phyloP scores from a whole-genome alignment of 2,329 filamentous ascomycete genomes.

The Fusarium fracticaudum region DNA sequence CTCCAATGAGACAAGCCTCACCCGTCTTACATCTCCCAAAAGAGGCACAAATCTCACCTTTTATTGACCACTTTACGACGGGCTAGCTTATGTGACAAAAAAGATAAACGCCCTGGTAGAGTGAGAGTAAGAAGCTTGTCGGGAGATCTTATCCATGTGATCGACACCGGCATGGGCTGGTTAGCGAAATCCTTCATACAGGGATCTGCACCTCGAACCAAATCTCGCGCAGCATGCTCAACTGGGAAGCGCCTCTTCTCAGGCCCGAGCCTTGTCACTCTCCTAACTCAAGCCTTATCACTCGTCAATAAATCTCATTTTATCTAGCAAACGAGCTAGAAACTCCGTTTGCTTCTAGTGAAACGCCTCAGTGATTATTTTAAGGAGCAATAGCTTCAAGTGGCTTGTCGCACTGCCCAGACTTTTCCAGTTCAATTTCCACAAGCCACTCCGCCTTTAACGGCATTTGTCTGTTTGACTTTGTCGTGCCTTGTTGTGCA shows the following conservation, averaged over 20 bases:
- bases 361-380: neutral
- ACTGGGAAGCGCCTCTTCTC: neutral
- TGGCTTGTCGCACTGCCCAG: constrained; percentile 9
- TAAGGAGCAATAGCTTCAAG: neutral
- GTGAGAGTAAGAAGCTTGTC: neutral
- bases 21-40: neutral
- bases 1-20: neutral
- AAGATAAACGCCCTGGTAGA: neutral
- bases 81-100: neutral
- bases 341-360: neutral
- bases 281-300: too few species aligned
- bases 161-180: constrained; percentile 6
- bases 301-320: neutral
- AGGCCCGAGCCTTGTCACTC: neutral
- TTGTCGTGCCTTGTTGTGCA: neutral
- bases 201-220: neutral
- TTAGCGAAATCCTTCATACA: constrained; percentile 16
- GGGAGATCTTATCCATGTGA: neutral
- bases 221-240: constrained; percentile 30
- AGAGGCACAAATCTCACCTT: neutral
- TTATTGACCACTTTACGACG: neutral
- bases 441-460: neutral
- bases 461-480: neutral
- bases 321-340: neutral
- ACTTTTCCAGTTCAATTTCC: neutral